A percentile compares a stretch with the other conserved stretches of the same genome.
Evolutionary conservation across 1,284 basidiomycete genomes (phyloP).

Genomic region (Cryptococcus hybrid): DNA sequence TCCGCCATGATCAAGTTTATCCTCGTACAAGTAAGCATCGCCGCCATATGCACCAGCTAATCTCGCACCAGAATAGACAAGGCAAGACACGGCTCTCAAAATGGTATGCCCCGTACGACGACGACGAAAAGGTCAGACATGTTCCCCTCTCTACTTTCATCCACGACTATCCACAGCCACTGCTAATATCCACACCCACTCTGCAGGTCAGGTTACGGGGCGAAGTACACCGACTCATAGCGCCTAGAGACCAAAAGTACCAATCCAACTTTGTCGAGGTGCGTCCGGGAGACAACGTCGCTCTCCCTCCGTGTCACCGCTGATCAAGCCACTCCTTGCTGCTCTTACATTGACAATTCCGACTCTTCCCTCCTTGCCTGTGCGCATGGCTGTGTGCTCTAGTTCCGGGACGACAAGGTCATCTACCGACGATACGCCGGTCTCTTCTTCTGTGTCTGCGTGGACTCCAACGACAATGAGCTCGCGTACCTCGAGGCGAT

Average conservation of each 20-base stretch:
- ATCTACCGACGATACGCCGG: conserved; percentile 95
- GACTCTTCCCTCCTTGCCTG: background rate
- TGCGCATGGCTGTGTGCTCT: background rate
- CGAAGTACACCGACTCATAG: conserved; percentile 92
- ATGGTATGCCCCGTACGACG: conserved; percentile 95
- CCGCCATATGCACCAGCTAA: background rate
- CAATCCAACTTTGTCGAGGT: conserved; percentile 99
- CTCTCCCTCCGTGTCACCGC: background rate
- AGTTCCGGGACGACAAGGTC: conserved; percentile 96
- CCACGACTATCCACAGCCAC: background rate
- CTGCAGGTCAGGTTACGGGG: conserved; percentile 80
- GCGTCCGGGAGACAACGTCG: conserved; percentile 27
- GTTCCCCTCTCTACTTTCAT: background rate
- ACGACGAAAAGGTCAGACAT: conserved; percentile 82
- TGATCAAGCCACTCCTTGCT: background rate
- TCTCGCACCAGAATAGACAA: conserved; percentile 74
- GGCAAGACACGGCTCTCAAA: conserved; percentile 96
- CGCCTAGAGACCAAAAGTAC: conserved; percentile 97
- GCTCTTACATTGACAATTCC: background rate
- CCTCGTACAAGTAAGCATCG: conserved; percentile 69
- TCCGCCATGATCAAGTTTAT: conserved; percentile 83
- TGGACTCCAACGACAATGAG: conserved; percentile 98
- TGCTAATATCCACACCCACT: background rate
- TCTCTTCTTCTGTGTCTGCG: conserved; percentile 96
- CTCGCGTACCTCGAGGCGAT: conserved; percentile 96